Evolutionary conservation across 495 filamentous ascomycete species (phyloP), one percentile per base, ranked within the genome.

Genomic region (Aspergillus diversus): DNA sequence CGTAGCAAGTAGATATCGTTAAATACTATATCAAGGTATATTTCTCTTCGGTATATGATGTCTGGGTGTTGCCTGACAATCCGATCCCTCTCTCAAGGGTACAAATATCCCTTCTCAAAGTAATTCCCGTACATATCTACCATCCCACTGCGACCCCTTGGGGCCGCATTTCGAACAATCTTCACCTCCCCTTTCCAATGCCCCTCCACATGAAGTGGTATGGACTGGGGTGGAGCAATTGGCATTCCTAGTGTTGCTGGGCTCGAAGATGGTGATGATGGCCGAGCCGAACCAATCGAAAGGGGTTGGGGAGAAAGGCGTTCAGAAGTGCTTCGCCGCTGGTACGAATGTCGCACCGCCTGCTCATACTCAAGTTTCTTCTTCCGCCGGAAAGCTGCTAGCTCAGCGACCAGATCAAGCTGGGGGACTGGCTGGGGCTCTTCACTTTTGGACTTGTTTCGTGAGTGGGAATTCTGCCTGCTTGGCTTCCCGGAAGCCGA

Each of bases 151-250:
- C 75, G 73, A 5, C 71, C 75, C 60, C 79, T 79, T 1, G 77
- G 75, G 35, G 73, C 70, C 12, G 79, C 68, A 63, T 81, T 80
- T 31, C 79, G 66, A 16, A 84, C 72, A 56, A 85, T 66, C 64
- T 83, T 82, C 7, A 85, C 75, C 50, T 85, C 81, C n/a, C 82
- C 82, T 16, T 80, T 81, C 82, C 82, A 85, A 62, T 83, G 73
- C 0, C 82, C 82, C 32, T 83, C 81, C 3, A 82, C 75, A 66
- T 73, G 77, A 27, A 73, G 71, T 0, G 70, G 60, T 60, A 79
- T 69, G 4, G 69, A 66, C 33, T 67, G 54, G 54, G 66, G 62
- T 27, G 69, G 65, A n/a, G 66, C 61, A 37, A 71, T 63, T 4
- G 32, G 7, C 27, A 57, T 39, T 33, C 54, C 51, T 39, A 52